Percentiles rank a stretch among this genome's conserved stretches.
Conservation (phyloP, 139 green algal genomes). For the Picochlorum sp. region DNA sequence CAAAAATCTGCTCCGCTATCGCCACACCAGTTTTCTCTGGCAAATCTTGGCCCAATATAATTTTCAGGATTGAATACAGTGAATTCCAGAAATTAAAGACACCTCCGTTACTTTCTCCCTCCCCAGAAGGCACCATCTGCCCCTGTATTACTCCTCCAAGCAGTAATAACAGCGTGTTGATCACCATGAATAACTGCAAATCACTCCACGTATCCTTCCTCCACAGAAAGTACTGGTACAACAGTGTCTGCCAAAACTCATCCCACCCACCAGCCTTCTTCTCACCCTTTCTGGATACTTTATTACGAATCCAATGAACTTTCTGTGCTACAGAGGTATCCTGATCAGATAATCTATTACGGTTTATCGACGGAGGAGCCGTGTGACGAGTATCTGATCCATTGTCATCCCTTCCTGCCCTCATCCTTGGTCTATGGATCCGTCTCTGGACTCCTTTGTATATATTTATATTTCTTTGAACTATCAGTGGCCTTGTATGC, state of each 20-base stretch:
- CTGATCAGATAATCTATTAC: no score
- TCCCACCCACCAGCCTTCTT: neutral
- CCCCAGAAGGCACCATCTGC: neutral
- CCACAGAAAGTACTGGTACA: slow-evolving; percentile 14
- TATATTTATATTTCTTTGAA: no score
- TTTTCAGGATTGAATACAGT: slow-evolving; percentile 4
- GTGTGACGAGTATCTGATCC: no score
- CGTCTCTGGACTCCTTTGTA: no score
- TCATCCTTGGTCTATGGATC: no score
- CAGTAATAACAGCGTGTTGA: neutral
- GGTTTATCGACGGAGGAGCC: no score
- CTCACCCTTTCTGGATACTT: no score
- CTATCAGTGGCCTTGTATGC: no score
- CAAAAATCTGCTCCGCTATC: slow-evolving; percentile 6
- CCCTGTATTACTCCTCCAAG: neutral
- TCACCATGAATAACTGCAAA: slow-evolving; percentile 8
- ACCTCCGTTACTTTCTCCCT: neutral
- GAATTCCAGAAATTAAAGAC: neutral
- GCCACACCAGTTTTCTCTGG: neutral
- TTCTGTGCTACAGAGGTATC: no score
- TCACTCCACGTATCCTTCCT: slow-evolving; percentile 8
- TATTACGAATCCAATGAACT: no score
- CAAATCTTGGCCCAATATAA: slow-evolving; percentile 15
- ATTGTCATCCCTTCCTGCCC: no score
- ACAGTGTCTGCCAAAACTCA: neutral